Base-by-base conservation (phyloP, 768 basidiomycete species). In the Phlebiopsis gigantea region DNA sequence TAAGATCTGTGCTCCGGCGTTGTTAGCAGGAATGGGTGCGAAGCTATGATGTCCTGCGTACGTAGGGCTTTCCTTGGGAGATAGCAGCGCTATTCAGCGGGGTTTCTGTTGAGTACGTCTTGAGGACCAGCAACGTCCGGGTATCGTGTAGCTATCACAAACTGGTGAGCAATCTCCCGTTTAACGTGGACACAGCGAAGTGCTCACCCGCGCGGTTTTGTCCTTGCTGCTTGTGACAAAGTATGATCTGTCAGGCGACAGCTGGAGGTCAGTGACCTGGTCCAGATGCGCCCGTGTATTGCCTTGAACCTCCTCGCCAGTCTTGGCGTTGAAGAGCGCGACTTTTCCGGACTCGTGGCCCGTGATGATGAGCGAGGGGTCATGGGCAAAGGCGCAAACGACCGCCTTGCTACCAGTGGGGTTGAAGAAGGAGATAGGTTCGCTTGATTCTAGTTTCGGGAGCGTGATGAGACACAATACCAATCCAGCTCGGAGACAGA, bases 291-390 rank as follows among this genome's bases (percentile, higher is more conserved):
- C 93, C 49, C 90, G 85, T 68, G 94, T 92, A 67, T 95, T 94
- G 69, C 75, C 84, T 31, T 77, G 70, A 21, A 91, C 71, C 74
- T 97, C 93, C 42, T 95, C 89, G 45, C 93, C 94, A 0, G 84
- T 81, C 69, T 86, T 87, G 57, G 86, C 83, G 65, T 98, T 92
- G 76, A 93, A 98, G 41, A 97, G 77, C 7, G 92, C 88, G 31
- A 98, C 80, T 69, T 96, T 98, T 17, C 97, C 97, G 43, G 92
- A 93, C 74, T 98, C 95, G 73, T 99, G 97, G 5, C 93, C 96
- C 2, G 94, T 96, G 58, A 98, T 76, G 70, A 99, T 86, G 60
- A 88, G 71, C 41, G 86, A 81, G 22, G 88, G 85, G 12, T 79
- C 77, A 50, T 87, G 81, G 4, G 91, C 88, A 72, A 97, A 98